Conservation (phyloP, 345 rosid species). For the Corchorus capsularis region DNA sequence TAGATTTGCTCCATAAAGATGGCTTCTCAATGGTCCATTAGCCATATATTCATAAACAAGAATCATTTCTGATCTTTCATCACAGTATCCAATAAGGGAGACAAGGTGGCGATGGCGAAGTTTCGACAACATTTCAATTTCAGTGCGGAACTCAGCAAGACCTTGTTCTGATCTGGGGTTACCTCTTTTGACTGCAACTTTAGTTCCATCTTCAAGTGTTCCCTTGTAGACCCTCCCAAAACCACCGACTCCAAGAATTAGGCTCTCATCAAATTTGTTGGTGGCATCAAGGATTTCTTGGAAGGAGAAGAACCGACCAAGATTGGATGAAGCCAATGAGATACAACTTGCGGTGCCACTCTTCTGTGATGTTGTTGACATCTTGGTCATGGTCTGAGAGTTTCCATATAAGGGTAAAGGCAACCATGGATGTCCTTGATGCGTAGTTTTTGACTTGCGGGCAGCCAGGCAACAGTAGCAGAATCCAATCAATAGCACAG, state of each 20-base stretch:
- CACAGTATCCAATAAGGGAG: slow-evolving; percentile 96
- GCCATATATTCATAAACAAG: slow-evolving; percentile 98
- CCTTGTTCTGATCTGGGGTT: slow-evolving; percentile 99
- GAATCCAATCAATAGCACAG: slow-evolving; percentile 48
- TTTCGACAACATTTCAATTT: slow-evolving; percentile 96
- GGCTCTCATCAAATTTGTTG: slow-evolving; percentile 85
- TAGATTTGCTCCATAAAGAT: slow-evolving; percentile 89
- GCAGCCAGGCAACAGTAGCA: slow-evolving; percentile 62
- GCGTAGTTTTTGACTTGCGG: slow-evolving; percentile 54
- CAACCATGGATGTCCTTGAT: slow-evolving; percentile 80
- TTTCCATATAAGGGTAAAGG: slow-evolving; percentile 91
- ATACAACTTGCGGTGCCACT: slow-evolving; percentile 88
- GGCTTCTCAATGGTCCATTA: slow-evolving; percentile 95
- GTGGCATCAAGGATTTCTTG: slow-evolving; percentile 95
- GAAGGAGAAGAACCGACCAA: slow-evolving; percentile 78
- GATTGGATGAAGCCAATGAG: slow-evolving; percentile 74
- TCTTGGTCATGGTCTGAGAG: slow-evolving; percentile 79
- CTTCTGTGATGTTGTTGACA: slow-evolving; percentile 85
- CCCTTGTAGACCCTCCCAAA: slow-evolving; percentile 96
- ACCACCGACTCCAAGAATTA: slow-evolving; percentile 95
- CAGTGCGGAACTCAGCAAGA: slow-evolving; percentile 95
- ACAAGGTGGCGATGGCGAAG: slow-evolving; percentile 97
- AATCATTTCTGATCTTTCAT: slow-evolving; percentile 94
- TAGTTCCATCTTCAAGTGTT: slow-evolving; percentile 84
- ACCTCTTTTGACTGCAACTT: slow-evolving; percentile 95